Evolutionary conservation across 2,329 filamentous ascomycete genomes (phyloP).

Genomic region (Phialophora tarda): DNA sequence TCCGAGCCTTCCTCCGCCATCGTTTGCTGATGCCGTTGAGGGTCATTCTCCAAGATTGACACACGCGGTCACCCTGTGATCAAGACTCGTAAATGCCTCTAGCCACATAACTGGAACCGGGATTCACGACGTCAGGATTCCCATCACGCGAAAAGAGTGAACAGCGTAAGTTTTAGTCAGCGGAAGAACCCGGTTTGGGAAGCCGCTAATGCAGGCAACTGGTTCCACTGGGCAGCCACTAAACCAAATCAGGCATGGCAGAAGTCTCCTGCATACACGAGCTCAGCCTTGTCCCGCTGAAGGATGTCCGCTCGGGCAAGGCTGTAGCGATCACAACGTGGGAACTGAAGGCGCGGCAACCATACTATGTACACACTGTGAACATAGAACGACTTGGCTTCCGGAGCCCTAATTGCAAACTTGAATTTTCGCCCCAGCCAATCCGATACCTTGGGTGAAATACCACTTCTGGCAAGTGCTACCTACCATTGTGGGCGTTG

Average conservation of each 20-base stretch:
- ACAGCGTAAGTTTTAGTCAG: not conserved
- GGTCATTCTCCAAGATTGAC: not conserved
- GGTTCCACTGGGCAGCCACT: not conserved
- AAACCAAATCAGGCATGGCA: not conserved
- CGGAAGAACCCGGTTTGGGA: not conserved
- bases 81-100: not conserved
- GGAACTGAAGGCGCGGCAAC: not conserved
- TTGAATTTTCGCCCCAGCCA: not conserved
- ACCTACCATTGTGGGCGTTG: not conserved
- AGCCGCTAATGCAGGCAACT: not conserved
- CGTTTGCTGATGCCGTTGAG: not conserved
- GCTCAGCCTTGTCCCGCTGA: not conserved
- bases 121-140: not conserved
- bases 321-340: not conserved
- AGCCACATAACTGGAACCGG: not conserved
- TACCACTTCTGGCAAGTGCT: not conserved
- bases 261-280: conserved; percentile 20
- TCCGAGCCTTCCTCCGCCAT: not conserved
- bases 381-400: not conserved
- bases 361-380: not conserved
- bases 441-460: not conserved
- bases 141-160: not conserved
- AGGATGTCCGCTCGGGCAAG: not conserved
- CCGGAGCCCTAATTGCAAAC: not conserved
- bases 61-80: not conserved